Percentiles rank a stretch among this genome's conserved stretches.
Conservation (phyloP, 2,329 filamentous ascomycete species). For the Pseudogymnoascus sp. region DNA sequence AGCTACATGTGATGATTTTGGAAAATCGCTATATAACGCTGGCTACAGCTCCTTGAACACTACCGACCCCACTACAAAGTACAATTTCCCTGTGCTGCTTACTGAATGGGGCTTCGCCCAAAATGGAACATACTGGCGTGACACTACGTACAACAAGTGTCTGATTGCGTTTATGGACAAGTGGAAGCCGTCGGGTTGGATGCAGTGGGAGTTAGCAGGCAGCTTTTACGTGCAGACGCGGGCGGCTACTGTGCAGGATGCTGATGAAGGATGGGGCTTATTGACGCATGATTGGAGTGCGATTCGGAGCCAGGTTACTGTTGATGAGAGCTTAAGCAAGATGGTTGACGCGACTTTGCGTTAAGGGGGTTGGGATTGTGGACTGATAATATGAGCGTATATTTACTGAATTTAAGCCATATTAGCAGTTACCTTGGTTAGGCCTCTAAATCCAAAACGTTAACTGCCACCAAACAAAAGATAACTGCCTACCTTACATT, state of each 20-base stretch:
- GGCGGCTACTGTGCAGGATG: conserved; percentile 34
- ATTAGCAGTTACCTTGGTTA: not conserved
- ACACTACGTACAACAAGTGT: conserved; percentile 43
- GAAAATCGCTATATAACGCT: conserved; percentile 28
- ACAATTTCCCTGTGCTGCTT: conserved; percentile 32
- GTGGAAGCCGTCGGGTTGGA: conserved; percentile 43
- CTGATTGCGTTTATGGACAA: conserved; percentile 39
- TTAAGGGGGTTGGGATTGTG: not conserved
- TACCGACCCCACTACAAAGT: conserved; percentile 25
- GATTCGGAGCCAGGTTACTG: conserved; percentile 37
- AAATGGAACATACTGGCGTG: conserved; percentile 35
- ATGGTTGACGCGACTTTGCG: conserved; percentile 30
- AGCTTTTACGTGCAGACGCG: conserved; percentile 50
- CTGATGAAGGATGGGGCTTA: conserved; percentile 49
- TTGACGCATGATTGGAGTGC: conserved; percentile 44
- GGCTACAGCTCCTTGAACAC: conserved; percentile 35
- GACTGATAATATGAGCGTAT: not conserved
- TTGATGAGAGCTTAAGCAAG: conserved; percentile 34
- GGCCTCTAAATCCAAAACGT: not conserved
- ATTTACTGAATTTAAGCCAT: not conserved
- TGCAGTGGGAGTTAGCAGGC: conserved; percentile 49
- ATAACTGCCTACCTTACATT: not conserved
- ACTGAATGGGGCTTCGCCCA: conserved; percentile 41
- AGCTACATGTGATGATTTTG: conserved; percentile 30
- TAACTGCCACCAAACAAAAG: not conserved